A percentile compares a stretch with the other conserved stretches of the same genome.
These are phyloP conservation scores for Pichia exigua DNA, from an alignment of 805 yeast genomes.

Conservation along the genomic window DNA sequence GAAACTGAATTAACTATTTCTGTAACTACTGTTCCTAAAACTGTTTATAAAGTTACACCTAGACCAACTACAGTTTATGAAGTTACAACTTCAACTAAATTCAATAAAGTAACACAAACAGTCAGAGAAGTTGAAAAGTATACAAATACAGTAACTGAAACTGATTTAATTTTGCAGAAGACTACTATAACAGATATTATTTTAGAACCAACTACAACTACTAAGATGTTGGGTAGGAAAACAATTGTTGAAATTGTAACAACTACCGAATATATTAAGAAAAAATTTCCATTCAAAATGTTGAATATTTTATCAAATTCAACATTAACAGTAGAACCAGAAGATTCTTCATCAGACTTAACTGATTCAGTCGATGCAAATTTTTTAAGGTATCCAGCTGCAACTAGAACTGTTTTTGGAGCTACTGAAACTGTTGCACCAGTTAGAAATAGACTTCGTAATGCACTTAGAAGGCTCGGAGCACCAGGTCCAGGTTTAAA, in stretches of 20 bases:
- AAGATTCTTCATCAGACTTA: neutral
- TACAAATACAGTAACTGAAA: neutral
- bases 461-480: neutral
- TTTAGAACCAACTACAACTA: neutral
- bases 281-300: neutral
- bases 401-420: neutral
- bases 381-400: neutral
- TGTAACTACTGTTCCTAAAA: neutral
- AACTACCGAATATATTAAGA: slow-evolving; percentile 9
- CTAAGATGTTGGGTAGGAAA: neutral
- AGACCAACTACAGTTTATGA: neutral
- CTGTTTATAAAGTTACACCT: slow-evolving; percentile 1
- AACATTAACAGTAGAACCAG: neutral
- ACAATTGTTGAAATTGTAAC: slow-evolving; percentile 9
- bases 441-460: neutral
- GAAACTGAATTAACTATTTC: neutral
- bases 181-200: neutral
- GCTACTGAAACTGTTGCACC: neutral
- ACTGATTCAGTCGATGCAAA: slow-evolving; percentile 1
- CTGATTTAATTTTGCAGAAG: neutral
- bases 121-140: neutral
- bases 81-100: neutral
- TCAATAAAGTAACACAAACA: neutral
- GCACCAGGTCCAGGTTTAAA: neutral
- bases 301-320: neutral